These are phyloP conservation scores for Abelmoschus esculentus DNA, from an alignment of 345 rosid species.

Conservation along the genomic window DNA sequence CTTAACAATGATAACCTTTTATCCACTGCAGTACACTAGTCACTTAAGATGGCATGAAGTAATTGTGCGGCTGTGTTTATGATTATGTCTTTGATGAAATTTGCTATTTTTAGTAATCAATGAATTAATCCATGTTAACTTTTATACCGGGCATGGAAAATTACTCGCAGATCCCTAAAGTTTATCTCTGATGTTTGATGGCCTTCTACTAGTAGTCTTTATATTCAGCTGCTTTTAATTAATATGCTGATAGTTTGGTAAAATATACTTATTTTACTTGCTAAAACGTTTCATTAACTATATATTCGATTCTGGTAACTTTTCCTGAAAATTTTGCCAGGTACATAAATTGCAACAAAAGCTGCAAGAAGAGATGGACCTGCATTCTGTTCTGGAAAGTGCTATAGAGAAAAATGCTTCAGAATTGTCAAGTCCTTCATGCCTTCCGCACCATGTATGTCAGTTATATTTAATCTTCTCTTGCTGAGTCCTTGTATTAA, in stretches of 20 bases:
- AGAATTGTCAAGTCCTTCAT: conserved; percentile 34
- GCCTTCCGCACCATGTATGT: conserved; percentile 56
- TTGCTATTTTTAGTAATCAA: not conserved
- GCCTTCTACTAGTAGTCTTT: not conserved
- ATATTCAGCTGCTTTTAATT: not conserved
- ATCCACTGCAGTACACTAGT: conserved; percentile 2
- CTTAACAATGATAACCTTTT: conserved; percentile 4
- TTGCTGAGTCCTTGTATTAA: not conserved
- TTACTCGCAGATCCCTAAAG: not conserved
- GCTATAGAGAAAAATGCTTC: conserved; percentile 46
- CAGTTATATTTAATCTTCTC: conserved; percentile 1
- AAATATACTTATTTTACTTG: not conserved
- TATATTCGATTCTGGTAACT: not conserved
- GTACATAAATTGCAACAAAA: conserved; percentile 56
- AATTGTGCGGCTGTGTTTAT: not conserved
- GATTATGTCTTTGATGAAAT: not conserved
- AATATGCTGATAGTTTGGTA: not conserved
- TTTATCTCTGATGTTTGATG: not conserved
- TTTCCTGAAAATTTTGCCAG: conserved; percentile 31
- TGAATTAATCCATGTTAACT: conserved; percentile 1
- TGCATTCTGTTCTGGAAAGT: conserved; percentile 51
- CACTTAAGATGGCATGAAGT: not conserved
- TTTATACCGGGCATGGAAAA: not conserved
- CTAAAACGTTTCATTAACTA: not conserved
- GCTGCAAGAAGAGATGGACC: conserved; percentile 62